Evolutionary conservation across 2,329 filamentous ascomycete species (phyloP).

Genomic region (Pseudogymnoascus sp.): DNA sequence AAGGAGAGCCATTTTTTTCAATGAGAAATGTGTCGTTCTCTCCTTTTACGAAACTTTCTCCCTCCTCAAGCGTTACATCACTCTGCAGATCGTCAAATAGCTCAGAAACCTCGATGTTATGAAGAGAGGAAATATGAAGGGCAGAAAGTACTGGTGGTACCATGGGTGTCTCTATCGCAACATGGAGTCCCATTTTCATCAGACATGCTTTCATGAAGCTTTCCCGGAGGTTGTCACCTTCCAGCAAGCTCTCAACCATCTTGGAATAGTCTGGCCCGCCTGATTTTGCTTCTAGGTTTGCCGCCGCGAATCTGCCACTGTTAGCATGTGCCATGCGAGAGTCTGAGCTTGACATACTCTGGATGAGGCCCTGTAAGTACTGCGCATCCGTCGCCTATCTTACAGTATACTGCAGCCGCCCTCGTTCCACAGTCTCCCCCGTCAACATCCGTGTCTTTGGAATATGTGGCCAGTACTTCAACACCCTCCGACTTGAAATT

Average conservation of each 20-base stretch:
- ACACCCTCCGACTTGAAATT: constrained; percentile 55
- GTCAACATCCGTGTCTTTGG: constrained; percentile 65
- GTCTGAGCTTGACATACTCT: constrained; percentile 50
- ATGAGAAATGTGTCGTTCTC: constrained; percentile 78
- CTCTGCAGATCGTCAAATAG: constrained; percentile 55
- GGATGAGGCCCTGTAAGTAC: constrained; percentile 85
- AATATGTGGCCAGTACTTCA: constrained; percentile 74
- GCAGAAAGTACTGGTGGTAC: constrained; percentile 61
- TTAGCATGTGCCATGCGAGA: constrained; percentile 13
- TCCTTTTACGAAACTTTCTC: constrained; percentile 64
- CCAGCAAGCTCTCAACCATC: constrained; percentile 57
- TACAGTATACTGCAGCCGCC: constrained; percentile 74
- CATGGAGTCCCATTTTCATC: constrained; percentile 69
- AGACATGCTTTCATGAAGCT: constrained; percentile 74
- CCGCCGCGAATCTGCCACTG: constrained; percentile 62
- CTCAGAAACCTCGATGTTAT: constrained; percentile 55
- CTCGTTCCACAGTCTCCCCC: constrained; percentile 67
- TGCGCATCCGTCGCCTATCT: constrained; percentile 69
- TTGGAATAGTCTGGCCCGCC: constrained; percentile 60
- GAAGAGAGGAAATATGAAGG: constrained; percentile 68
- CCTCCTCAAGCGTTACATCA: constrained; percentile 56
- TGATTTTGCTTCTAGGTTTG: constrained; percentile 62
- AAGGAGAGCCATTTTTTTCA: constrained; percentile 54
- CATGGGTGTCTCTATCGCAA: constrained; percentile 58
- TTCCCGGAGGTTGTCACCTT: constrained; percentile 60